Evolutionary conservation across 1,284 basidiomycete species (phyloP), one percentile per base, ranked within the genome.

Genomic region (Ceratobasidium sp.): DNA sequence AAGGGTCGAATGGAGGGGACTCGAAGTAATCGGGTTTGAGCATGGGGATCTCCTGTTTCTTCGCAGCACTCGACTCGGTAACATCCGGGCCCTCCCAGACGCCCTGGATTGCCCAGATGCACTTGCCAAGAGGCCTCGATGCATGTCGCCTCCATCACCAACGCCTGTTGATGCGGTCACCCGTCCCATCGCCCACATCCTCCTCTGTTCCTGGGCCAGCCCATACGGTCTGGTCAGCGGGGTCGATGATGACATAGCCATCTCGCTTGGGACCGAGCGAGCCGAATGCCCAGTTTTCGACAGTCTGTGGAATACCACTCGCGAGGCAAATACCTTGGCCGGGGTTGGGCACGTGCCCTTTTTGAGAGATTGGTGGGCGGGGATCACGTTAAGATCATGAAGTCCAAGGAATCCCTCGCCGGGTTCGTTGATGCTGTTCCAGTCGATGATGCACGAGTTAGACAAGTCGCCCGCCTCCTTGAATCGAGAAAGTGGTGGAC

Each of bases 381-480:
- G 91, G 26, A 89, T 87, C 5, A 79, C 76, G 70, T 86, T 87
- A 18, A 98, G 83, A 80, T 96, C 88, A 0, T 85, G 82, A 80
- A 91, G 90, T 0, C 93, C 93, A 58, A 93, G 87, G 73, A 96
- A 85, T 0, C 96, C 97, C 76, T 96, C 94, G 57, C 90, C 91
- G 0, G 97, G 96, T 81, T 99, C 97, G 80, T 98, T 98, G 82
- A 98, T 84, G 77, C 91, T 93, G 80, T 99, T 97, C 97, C 97
- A 98, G 0, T 97, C 97, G 72, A 98, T 90, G 28, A 99, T 88
- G 76, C 94, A 95, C 52, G 90, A 88, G 58, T 98, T 96, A 30
- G 92, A 82, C 21, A 98, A 83, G 58, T 89, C 90, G 0, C 90
- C 91, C 0, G 90, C 92, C 14, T 87, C 87, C 1, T 83, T 82